Evolutionary conservation across 2,329 filamentous ascomycete genomes (phyloP), one percentile per base, ranked within the genome.

Genomic region (Fusarium odoratissimum): DNA sequence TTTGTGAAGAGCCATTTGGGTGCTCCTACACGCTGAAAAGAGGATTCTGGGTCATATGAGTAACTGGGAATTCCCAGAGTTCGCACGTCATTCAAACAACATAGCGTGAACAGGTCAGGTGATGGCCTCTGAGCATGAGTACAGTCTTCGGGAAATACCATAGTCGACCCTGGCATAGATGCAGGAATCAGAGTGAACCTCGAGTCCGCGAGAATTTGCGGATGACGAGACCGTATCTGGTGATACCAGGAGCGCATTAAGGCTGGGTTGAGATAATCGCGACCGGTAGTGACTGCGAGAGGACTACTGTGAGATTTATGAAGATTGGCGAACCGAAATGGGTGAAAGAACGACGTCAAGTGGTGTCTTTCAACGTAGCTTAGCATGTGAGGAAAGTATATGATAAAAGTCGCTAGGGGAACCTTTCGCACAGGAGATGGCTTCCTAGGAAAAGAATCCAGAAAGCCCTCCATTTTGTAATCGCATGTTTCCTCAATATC

Each of bases 331-430:
- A 64, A 64, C 1, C 62, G 45, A 0, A 11, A 38, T 5, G 62
- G 62, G 7, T 65, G 46, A 3, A 65, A 21, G n/a, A 62, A 65
- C 1, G 35, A 5, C 0, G 62, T 62, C 3, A 65, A 31, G 4
- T 31, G 33, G 7, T 41, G 37, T 8, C 4, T 8, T 16, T 65
- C 62, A 5, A 54, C 57, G n/a, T 42, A 65, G 11, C 13, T 30
- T 5, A 65, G 23, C 62, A 65, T 65, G 30, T 65, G 57, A 4
- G 62, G 46, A 3, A 65, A 65, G 46, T 62, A 42, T 0, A 65
- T 2, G 0, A 64, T 16, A 5, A 64, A 61, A 3, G 7, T 4
- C 5, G 21, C 31, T 0, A 63, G 37, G 4, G 56, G 3, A 4
- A 2, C 16, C 12, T 11, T 30, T 3, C 12, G 11, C 2, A 45